Percentiles rank a stretch among this genome's conserved stretches.
Conservation (phyloP, 192 early-diverging fungal genomes). For the Chytriomyces sp. region DNA sequence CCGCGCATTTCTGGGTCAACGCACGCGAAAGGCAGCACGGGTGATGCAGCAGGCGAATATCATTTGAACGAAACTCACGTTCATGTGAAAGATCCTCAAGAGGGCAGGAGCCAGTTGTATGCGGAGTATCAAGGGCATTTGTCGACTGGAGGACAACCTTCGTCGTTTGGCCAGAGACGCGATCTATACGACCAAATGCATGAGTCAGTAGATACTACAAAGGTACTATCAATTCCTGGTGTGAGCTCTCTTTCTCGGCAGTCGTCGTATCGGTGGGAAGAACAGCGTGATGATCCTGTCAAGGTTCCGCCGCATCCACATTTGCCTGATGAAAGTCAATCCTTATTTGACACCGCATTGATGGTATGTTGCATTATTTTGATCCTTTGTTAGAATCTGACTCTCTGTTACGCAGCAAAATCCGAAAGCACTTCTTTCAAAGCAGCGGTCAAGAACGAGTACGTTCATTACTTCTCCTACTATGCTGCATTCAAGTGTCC, state of each 20-base stretch:
- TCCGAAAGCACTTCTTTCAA: constrained; percentile 9
- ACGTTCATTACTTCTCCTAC: not conserved
- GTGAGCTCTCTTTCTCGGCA: not conserved
- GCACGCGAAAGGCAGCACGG: too few relatives aligned
- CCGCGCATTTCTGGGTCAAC: too few relatives aligned
- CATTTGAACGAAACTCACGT: too few relatives aligned
- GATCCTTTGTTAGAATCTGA: not conserved
- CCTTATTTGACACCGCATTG: not conserved
- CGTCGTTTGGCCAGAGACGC: too few relatives aligned
- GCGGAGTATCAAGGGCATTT: too few relatives aligned
- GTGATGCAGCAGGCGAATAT: too few relatives aligned
- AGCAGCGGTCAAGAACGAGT: not conserved
- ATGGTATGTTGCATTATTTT: not conserved
- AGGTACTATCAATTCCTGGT: not conserved
- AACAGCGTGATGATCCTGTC: not conserved
- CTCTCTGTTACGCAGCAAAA: not conserved
- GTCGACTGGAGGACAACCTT: too few relatives aligned
- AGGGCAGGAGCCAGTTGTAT: too few relatives aligned
- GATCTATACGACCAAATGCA: too few relatives aligned
- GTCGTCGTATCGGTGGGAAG: not conserved
- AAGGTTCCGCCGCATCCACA: not conserved
- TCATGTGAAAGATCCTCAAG: too few relatives aligned
- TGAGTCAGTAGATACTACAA: too few relatives aligned
- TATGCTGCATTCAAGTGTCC: not conserved
- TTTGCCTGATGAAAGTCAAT: not conserved